Conservation (phyloP, 345 rosid genomes). For the Camelina laxa region DNA sequence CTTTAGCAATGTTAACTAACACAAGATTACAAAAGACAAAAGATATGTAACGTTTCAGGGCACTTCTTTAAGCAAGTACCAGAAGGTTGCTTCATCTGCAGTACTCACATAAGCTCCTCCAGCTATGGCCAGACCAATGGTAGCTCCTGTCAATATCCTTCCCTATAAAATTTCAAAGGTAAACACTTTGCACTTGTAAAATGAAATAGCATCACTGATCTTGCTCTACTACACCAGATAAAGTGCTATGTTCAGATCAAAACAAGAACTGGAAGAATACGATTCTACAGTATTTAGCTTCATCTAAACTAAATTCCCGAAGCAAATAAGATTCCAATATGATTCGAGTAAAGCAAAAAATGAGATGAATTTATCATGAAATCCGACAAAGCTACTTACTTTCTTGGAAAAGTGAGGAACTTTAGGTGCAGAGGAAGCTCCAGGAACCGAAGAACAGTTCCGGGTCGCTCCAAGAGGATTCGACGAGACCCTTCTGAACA, state of each 20-base stretch:
- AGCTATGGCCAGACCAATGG: constrained; percentile 79
- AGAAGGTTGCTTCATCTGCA: constrained; percentile 97
- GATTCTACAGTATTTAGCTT: not conserved
- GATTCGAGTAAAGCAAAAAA: not conserved
- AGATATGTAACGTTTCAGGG: constrained; percentile 16
- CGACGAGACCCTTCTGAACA: constrained; percentile 46
- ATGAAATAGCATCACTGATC: not conserved
- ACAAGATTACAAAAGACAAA: constrained; percentile 20
- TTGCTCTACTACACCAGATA: constrained; percentile 12
- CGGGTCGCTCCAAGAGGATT: constrained; percentile 50
- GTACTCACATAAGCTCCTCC: constrained; percentile 49
- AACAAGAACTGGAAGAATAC: not conserved
- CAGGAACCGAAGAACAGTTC: constrained; percentile 53
- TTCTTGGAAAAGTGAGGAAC: constrained; percentile 82
- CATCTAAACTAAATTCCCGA: not conserved
- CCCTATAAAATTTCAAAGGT: constrained; percentile 54
- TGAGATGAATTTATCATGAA: not conserved
- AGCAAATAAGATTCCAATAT: constrained; percentile 28
- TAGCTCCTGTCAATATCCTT: constrained; percentile 80
- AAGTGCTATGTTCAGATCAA: not conserved
- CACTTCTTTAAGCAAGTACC: constrained; percentile 54
- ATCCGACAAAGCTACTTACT: constrained; percentile 45
- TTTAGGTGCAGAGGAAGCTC: constrained; percentile 58
- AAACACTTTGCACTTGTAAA: not conserved
- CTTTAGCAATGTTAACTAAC: constrained; percentile 2